Evolutionary conservation across 352 stramenopile species (phyloP).

Genomic region (Pythium phragmiticola): DNA sequence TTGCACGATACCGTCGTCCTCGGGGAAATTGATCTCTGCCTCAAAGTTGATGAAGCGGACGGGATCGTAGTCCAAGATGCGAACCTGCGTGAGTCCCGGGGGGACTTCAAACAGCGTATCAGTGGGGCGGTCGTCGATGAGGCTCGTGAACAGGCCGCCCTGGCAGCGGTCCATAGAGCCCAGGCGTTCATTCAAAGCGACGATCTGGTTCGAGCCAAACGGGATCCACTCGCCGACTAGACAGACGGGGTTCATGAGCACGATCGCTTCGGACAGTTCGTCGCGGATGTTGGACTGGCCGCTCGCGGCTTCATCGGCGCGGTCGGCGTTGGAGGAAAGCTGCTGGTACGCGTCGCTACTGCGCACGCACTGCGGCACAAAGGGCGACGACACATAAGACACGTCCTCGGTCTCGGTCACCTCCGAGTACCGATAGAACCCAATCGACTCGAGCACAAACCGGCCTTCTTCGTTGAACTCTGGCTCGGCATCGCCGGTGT

Average conservation of each 20-base stretch:
- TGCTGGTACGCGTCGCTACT: constrained; percentile 72
- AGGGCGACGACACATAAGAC: constrained; percentile 94
- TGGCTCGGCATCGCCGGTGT: constrained; percentile 23
- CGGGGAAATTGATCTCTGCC: constrained; percentile 94
- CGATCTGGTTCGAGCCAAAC: constrained; percentile 96
- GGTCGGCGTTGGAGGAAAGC: constrained; percentile 90
- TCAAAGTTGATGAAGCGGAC: constrained; percentile 98
- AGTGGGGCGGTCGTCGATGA: constrained; percentile 81
- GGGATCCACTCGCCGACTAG: constrained; percentile 96
- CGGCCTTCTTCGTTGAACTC: constrained; percentile 50
- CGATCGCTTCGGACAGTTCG: constrained; percentile 93
- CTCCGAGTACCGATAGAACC: constrained; percentile 90
- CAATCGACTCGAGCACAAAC: constrained; percentile 70
- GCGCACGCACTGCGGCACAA: constrained; percentile 93
- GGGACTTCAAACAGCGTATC: constrained; percentile 81
- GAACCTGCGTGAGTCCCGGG: constrained; percentile 91
- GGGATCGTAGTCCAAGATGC: constrained; percentile 96
- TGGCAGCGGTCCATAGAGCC: constrained; percentile 94
- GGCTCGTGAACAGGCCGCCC: constrained; percentile 92
- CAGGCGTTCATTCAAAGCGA: constrained; percentile 95
- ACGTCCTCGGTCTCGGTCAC: constrained; percentile 96
- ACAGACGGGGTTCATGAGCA: constrained; percentile 92
- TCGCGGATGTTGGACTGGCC: constrained; percentile 89
- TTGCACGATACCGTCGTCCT: constrained; percentile 92
- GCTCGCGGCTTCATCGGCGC: constrained; percentile 79